These are phyloP conservation scores for Collybiopsis luxurians DNA, from an alignment of 768 basidiomycete genomes.

Conservation along the genomic window DNA sequence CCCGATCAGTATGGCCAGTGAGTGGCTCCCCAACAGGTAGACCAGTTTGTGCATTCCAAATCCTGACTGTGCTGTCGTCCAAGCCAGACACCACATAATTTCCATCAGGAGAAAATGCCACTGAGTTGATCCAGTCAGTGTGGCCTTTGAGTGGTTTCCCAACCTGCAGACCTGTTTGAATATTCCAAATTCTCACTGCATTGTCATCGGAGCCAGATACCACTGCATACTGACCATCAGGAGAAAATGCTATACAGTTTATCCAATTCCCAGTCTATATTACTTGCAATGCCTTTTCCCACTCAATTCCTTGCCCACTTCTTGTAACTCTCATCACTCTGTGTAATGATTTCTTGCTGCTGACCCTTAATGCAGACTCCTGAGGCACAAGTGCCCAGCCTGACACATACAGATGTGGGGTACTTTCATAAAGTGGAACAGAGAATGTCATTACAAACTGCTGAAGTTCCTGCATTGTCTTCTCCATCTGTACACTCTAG, in stretches of 20 bases:
- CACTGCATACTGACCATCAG: too few species aligned
- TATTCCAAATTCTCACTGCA: slow-evolving; percentile 49
- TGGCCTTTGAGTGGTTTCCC: neutral
- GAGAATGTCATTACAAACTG: neutral
- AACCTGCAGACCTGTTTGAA: slow-evolving; percentile 1
- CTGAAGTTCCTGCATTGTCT: neutral
- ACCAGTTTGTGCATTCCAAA: slow-evolving; percentile 38
- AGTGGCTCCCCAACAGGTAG: too few species aligned
- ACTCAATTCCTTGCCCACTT: slow-evolving; percentile 20
- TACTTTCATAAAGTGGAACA: neutral
- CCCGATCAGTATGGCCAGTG: neutral
- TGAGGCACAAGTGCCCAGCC: neutral
- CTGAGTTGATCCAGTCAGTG: slow-evolving; percentile 13
- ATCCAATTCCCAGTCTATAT: slow-evolving; percentile 14
- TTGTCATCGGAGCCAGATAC: slow-evolving; percentile 51
- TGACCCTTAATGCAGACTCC: too few species aligned
- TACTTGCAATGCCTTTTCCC: too few species aligned
- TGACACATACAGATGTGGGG: neutral
- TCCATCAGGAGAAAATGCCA: slow-evolving; percentile 51
- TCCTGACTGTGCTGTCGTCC: slow-evolving; percentile 47
- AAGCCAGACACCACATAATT: slow-evolving; percentile 48
- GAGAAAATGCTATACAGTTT: neutral
- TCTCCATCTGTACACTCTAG: too few species aligned
- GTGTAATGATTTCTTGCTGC: neutral
- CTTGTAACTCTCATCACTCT: slow-evolving; percentile 10